Percentiles rank a stretch among this genome's conserved stretches.
These are phyloP conservation scores for Solanum hybrid DNA, from an alignment of 305 asterid species.

Conservation along the genomic window DNA sequence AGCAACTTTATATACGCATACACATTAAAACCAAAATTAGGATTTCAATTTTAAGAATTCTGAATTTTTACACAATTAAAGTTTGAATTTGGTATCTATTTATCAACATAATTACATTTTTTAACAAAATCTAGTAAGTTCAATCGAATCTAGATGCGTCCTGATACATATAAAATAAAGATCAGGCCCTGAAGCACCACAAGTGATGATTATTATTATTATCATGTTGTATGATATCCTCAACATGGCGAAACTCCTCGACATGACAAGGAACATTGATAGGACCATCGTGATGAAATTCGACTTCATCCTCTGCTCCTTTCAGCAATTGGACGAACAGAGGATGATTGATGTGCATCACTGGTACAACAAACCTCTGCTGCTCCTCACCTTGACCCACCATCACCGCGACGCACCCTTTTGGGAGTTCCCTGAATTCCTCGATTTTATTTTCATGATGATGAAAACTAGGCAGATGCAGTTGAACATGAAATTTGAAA, in stretches of 20 bases:
- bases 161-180: not conserved
- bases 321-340: conserved; percentile 45
- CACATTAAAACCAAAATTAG: not conserved
- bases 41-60: not conserved
- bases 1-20: not conserved
- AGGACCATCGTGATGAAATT: conserved; percentile 50
- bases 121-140: too few species aligned
- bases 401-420: conserved; percentile 41
- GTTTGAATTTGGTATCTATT: not conserved
- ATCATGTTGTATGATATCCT: conserved; percentile 33
- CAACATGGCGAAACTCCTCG: conserved; percentile 41
- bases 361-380: conserved; percentile 49
- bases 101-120: not conserved
- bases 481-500: not conserved
- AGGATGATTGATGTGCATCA: conserved; percentile 53
- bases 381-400: conserved; percentile 46
- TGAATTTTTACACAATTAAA: not conserved
- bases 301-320: conserved; percentile 65
- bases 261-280: conserved; percentile 58
- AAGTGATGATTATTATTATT: conserved; percentile 3
- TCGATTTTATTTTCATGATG: conserved; percentile 13
- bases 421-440: conserved; percentile 25
- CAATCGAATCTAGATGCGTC: not conserved
- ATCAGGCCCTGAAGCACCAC: not conserved
- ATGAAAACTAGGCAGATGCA: conserved; percentile 24